Percentiles rank a stretch among this genome's conserved stretches.
Conservation (phyloP, 2,329 filamentous ascomycete species). For the Catunica adiposa region DNA sequence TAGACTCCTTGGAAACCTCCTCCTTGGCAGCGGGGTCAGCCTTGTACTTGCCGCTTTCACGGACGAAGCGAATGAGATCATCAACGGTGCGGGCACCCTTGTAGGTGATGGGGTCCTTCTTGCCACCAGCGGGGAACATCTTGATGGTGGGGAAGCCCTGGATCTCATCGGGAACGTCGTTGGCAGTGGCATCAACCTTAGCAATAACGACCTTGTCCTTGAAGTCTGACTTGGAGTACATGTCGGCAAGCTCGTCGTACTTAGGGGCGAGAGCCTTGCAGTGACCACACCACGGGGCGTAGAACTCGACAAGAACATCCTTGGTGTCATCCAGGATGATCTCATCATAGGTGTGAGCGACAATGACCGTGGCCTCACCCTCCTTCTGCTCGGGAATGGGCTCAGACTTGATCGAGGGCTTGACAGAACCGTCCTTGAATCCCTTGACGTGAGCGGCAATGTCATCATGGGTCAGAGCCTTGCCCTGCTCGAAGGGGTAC, state of each 20-base stretch:
- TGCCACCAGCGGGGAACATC: conserved; percentile 81
- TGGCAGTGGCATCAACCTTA: conserved; percentile 91
- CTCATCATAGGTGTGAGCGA: conserved; percentile 85
- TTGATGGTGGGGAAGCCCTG: conserved; percentile 99
- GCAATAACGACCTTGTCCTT: conserved; percentile 78
- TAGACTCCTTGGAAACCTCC: conserved; percentile 37
- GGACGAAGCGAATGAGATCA: conserved; percentile 81
- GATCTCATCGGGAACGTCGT: conserved; percentile 94
- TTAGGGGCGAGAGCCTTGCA: conserved; percentile 96
- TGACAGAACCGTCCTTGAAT: conserved; percentile 71
- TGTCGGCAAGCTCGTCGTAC: conserved; percentile 77
- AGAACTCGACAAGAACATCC: conserved; percentile 96
- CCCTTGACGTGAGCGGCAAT: conserved; percentile 75
- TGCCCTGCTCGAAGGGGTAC: conserved; percentile 79
- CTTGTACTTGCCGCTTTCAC: conserved; percentile 86
- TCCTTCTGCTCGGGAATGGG: conserved; percentile 88
- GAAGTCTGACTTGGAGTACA: conserved; percentile 63
- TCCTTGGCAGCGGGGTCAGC: conserved; percentile 43
- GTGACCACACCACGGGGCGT: conserved; percentile 98
- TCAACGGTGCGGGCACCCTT: conserved; percentile 73
- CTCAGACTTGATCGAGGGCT: conserved; percentile 97
- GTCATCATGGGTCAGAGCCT: conserved; percentile 53
- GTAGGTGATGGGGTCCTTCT: conserved; percentile 75
- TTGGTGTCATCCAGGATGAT: conserved; percentile 85
- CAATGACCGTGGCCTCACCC: conserved; percentile 69